phyloP scores from a whole-genome alignment of 306 rosid species.

The Cicer cuneatum region DNA sequence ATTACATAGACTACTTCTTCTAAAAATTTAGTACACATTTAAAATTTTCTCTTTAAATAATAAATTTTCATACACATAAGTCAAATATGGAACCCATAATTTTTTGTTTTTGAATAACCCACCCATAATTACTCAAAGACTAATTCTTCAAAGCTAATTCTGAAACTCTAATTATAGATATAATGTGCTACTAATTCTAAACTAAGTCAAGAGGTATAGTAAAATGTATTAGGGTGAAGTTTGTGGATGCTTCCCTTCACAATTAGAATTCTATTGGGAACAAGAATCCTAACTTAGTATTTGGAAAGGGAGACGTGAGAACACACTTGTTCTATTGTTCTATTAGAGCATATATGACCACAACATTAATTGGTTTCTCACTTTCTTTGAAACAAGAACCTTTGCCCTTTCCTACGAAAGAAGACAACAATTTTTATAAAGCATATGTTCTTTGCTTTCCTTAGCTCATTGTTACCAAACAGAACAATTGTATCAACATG shows the following conservation, averaged over 20 bases:
- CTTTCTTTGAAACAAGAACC: conserved; percentile 31
- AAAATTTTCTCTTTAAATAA: too few relatives aligned
- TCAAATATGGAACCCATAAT: too few relatives aligned
- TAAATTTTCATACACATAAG: too few relatives aligned
- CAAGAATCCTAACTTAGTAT: conserved; percentile 27
- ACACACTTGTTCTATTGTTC: conserved; percentile 42
- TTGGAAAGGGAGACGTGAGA: conserved; percentile 38
- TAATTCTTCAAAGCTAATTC: too few relatives aligned
- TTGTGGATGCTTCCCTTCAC: conserved; percentile 25
- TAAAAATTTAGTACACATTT: too few relatives aligned
- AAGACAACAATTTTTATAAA: conserved; percentile 10
- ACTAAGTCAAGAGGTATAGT: too few relatives aligned
- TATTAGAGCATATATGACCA: neutral
- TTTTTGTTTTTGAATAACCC: too few relatives aligned
- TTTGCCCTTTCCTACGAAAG: conserved; percentile 31
- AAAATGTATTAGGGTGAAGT: neutral
- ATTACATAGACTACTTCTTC: too few relatives aligned
- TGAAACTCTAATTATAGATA: too few relatives aligned
- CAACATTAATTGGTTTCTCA: conserved; percentile 32
- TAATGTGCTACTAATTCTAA: too few relatives aligned
- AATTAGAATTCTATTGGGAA: neutral
- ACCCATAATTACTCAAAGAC: too few relatives aligned
- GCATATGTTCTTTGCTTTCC: conserved; percentile 68
- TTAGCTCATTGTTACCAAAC: conserved; percentile 9
- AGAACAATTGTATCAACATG: conserved; percentile 1